Evolutionary conservation across 192 early-diverging fungal genomes (phyloP).

Genomic region (Linnemannia elongata): DNA sequence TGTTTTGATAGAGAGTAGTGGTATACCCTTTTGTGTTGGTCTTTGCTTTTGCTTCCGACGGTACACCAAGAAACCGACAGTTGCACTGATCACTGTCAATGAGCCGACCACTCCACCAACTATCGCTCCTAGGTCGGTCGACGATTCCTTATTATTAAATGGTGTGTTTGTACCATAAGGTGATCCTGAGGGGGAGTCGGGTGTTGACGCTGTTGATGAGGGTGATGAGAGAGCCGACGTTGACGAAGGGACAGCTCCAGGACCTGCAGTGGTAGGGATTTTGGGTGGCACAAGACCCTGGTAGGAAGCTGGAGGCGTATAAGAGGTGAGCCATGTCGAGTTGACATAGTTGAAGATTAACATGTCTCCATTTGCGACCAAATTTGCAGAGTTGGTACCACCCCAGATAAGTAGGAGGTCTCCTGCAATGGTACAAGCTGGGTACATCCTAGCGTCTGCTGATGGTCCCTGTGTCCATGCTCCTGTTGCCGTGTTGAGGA

Average conservation of each 20-base stretch:
- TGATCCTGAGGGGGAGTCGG: neutral
- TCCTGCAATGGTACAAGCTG: neutral
- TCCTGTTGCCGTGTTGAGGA: neutral
- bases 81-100: neutral
- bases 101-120: neutral
- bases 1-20: no score
- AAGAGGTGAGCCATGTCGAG: neutral
- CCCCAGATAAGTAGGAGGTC: neutral
- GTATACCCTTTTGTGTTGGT: neutral
- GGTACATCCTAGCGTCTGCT: neutral
- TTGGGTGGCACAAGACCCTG: neutral
- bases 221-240: neutral
- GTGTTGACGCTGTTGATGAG: neutral
- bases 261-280: neutral
- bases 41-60: neutral
- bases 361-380: neutral
- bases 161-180: neutral
- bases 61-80: neutral
- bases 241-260: no score
- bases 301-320: neutral
- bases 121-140: neutral
- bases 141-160: no score
- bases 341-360: neutral
- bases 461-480: neutral
- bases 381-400: neutral